Conservation (phyloP, 2,329 filamentous ascomycete genomes). For the Iodosphaeria phyllophila region DNA sequence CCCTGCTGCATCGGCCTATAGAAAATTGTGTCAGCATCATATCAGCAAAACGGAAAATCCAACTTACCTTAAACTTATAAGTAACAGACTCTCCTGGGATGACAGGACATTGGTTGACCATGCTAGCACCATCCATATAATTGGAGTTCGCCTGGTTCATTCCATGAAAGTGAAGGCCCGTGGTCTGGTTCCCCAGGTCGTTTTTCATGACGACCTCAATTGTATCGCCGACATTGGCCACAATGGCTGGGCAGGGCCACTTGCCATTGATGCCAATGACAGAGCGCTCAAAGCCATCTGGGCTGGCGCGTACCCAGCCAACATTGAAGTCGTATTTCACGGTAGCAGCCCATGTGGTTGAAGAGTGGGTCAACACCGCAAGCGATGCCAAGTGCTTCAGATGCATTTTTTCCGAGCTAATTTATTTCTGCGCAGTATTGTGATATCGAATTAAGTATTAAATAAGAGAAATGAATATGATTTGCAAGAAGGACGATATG, state of each 20-base stretch:
- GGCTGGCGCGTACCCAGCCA: constrained; percentile 40
- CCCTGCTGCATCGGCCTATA: constrained; percentile 19
- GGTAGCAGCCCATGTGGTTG: constrained; percentile 18
- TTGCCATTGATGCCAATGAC: constrained; percentile 46
- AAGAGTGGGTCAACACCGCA: constrained; percentile 5
- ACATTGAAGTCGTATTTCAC: constrained; percentile 40
- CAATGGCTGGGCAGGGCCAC: constrained; percentile 44
- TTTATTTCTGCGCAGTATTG: too few species aligned
- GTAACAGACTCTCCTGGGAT: constrained; percentile 30
- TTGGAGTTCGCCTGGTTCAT: constrained; percentile 37
- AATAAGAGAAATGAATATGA: too few species aligned
- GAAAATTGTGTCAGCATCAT: constrained; percentile 1
- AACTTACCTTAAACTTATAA: constrained; percentile 34
- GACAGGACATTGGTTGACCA: constrained; percentile 37
- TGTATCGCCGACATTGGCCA: constrained; percentile 32
- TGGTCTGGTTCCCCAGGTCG: constrained; percentile 28
- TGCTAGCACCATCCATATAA: constrained; percentile 39
- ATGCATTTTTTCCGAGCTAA: too few species aligned
- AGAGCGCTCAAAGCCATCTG: constrained; percentile 38
- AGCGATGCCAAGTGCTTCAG: constrained; percentile 4
- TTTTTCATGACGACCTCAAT: constrained; percentile 30
- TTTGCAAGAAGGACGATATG: too few species aligned
- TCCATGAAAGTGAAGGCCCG: constrained; percentile 41
- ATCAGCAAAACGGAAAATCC: neutral
- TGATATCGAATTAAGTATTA: too few species aligned